Evolutionary conservation across 352 stramenopile species (phyloP).

Genomic region (Phytophthora constricta): DNA sequence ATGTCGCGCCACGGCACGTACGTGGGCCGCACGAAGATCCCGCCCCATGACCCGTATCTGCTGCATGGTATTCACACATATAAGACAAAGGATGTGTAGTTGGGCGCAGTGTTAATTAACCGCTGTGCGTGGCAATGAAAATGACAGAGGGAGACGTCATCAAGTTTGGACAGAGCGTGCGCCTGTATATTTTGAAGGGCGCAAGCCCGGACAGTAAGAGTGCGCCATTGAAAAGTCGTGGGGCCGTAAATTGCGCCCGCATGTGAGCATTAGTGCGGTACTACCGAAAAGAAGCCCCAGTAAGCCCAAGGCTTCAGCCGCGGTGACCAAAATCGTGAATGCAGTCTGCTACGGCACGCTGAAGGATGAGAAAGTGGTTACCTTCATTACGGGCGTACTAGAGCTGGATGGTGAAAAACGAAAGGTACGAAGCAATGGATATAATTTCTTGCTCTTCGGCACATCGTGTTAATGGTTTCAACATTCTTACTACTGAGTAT

Average conservation of each 20-base stretch:
- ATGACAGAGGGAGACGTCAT: constrained; percentile 79
- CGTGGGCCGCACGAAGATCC: constrained; percentile 84
- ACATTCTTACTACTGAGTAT: too few relatives aligned
- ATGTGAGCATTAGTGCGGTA: constrained; percentile 73
- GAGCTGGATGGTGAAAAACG: constrained; percentile 73
- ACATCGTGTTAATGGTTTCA: neutral
- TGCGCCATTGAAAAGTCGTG: constrained; percentile 83
- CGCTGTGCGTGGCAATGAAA: neutral
- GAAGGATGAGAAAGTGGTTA: constrained; percentile 74
- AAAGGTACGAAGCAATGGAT: constrained; percentile 45
- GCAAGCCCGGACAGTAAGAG: constrained; percentile 67
- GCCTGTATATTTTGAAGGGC: constrained; percentile 85
- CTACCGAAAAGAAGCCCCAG: constrained; percentile 67
- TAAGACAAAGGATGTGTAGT: neutral
- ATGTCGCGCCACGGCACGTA: constrained; percentile 91
- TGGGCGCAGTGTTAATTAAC: neutral
- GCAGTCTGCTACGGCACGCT: constrained; percentile 83
- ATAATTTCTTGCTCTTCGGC: neutral
- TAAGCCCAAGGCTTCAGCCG: constrained; percentile 60
- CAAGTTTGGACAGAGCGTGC: constrained; percentile 89
- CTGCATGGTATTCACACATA: constrained; percentile 57
- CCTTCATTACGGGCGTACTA: constrained; percentile 71
- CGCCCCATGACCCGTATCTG: constrained; percentile 83
- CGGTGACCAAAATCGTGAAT: constrained; percentile 83
- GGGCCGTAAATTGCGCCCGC: constrained; percentile 77